These are phyloP conservation scores for Vigna unguiculata DNA, from an alignment of 306 rosid species.

Conservation along the genomic window DNA sequence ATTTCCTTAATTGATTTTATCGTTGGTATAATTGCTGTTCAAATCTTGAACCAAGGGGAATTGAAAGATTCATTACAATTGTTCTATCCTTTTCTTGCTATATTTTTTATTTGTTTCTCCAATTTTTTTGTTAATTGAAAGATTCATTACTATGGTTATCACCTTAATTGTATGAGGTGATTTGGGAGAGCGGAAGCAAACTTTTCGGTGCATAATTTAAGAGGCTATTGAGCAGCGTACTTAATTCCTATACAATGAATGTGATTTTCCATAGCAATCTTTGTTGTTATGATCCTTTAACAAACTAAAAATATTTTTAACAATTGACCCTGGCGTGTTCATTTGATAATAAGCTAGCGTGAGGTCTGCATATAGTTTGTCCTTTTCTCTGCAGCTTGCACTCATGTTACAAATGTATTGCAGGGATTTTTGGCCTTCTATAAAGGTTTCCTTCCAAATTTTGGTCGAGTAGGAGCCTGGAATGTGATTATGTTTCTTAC, in stretches of 20 bases:
- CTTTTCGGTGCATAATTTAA: conserved; percentile 16
- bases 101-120: conserved; percentile 23
- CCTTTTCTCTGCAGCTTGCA: conserved; percentile 16
- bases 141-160: neutral
- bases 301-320: conserved; percentile 10
- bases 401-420: conserved; percentile 44
- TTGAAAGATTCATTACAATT: conserved; percentile 5
- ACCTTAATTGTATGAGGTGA: conserved; percentile 12
- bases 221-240: conserved; percentile 1
- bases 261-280: neutral
- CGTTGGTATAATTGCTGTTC: conserved; percentile 25
- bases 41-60: conserved; percentile 23
- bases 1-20: conserved; percentile 41
- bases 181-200: neutral
- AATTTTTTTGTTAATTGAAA: conserved; percentile 7
- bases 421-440: conserved; percentile 97
- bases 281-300: conserved; percentile 23
- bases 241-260: conserved; percentile 5
- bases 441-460: conserved; percentile 93
- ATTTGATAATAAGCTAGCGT: conserved; percentile 9
- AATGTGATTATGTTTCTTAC: conserved; percentile 87
- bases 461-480: conserved; percentile 89
- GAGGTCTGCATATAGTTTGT: conserved; percentile 14
- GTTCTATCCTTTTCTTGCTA: neutral
- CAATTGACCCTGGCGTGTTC: conserved; percentile 20